Conservation (phyloP, 73 alveolate species). For the Effrenium voratum region DNA sequence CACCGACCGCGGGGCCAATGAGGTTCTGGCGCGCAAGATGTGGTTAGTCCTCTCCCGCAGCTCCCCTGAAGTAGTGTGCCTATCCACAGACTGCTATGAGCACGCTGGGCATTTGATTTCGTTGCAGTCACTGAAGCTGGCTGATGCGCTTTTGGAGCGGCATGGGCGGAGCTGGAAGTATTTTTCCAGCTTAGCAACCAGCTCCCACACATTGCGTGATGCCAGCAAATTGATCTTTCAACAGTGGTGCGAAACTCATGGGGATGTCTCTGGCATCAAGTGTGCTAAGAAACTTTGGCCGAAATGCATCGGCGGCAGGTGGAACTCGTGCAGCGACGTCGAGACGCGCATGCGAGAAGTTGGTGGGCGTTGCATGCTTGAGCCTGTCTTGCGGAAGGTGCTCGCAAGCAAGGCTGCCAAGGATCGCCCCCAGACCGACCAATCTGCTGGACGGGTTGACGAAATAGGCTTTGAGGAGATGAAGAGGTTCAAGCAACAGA, state of each 20-base stretch:
- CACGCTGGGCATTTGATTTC: constrained; percentile 29
- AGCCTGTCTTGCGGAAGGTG: not conserved
- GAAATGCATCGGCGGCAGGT: constrained; percentile 37
- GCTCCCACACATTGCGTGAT: constrained; percentile 20
- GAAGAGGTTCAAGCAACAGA: not conserved
- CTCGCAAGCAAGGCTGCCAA: not conserved
- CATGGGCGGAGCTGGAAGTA: not conserved
- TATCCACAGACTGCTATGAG: constrained; percentile 9
- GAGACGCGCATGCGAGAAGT: not conserved
- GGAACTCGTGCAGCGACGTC: constrained; percentile 11
- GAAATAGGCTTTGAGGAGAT: not conserved
- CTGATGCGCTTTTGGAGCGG: not conserved
- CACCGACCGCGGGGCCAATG: constrained; percentile 35
- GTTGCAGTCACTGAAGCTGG: not conserved
- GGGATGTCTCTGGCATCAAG: not conserved
- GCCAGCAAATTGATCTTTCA: not conserved
- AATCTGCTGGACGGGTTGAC: not conserved
- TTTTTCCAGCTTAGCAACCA: constrained; percentile 1
- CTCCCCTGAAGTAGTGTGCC: not conserved
- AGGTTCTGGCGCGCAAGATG: constrained; percentile 11
- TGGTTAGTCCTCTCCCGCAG: not conserved
- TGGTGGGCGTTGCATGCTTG: not conserved
- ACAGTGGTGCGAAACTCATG: not conserved
- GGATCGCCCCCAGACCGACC: not conserved
- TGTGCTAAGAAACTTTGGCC: constrained; percentile 33